These are phyloP conservation scores for Conoideocrella luteorostrata DNA, from an alignment of 2,329 filamentous ascomycete species.

Conservation along the genomic window DNA sequence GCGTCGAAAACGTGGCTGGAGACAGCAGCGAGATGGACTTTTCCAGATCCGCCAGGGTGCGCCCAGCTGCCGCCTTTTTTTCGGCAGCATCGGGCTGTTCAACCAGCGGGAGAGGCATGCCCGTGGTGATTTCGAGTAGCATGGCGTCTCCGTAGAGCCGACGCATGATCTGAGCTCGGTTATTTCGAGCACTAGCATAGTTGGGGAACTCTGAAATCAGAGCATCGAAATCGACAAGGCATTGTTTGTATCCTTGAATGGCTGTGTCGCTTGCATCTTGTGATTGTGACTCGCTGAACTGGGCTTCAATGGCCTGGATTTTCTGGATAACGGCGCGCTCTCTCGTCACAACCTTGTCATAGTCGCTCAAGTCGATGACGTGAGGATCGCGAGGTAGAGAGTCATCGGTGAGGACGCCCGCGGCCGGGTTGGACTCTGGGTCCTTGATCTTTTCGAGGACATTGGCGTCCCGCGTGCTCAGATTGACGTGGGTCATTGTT, in stretches of 20 bases:
- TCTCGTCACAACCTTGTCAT: conserved; percentile 41
- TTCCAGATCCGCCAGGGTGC: conserved; percentile 47
- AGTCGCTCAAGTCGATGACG: conserved; percentile 42
- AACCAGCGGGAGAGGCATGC: conserved; percentile 35
- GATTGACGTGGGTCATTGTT: conserved; percentile 41
- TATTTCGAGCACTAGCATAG: conserved; percentile 70
- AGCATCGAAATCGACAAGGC: conserved; percentile 42
- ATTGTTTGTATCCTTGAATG: conserved; percentile 38
- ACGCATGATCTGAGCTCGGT: conserved; percentile 62
- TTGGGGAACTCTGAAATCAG: conserved; percentile 53
- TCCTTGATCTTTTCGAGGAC: conserved; percentile 63
- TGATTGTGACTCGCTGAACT: conserved; percentile 37
- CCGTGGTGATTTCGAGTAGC: conserved; percentile 35
- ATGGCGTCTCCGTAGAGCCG: conserved; percentile 57
- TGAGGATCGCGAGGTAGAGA: conserved; percentile 52
- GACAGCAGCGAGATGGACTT: conserved; percentile 52
- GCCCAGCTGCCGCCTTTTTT: conserved; percentile 31
- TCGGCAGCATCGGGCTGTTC: conserved; percentile 29
- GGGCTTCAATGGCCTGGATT: conserved; percentile 50
- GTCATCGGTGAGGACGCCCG: conserved; percentile 47
- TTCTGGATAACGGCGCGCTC: conserved; percentile 48
- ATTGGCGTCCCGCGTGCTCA: conserved; percentile 54
- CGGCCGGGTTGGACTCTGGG: conserved; percentile 54
- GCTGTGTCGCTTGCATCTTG: conserved; percentile 30
- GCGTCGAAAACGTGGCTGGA: conserved; percentile 40